phyloP scores from a whole-genome alignment of 345 rosid genomes.

The Brassica incana region DNA sequence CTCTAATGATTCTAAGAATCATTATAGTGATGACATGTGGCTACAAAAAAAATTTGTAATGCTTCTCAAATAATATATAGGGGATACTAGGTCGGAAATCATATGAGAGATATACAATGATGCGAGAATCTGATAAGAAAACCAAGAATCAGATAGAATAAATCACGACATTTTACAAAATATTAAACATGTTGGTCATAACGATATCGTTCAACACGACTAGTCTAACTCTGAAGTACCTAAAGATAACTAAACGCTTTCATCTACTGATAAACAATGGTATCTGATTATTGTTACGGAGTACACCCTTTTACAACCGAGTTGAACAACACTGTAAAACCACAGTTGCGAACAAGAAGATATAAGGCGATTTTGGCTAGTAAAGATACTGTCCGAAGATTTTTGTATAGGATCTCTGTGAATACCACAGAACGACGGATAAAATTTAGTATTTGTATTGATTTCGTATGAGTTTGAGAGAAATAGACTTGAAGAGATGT shows the following conservation, averaged over 20 bases:
- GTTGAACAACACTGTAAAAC: not conserved
- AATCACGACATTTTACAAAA: not conserved
- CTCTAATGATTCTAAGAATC: no score
- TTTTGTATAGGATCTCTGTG: no score
- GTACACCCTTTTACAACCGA: no score
- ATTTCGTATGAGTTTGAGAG: no score
- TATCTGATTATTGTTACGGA: not conserved
- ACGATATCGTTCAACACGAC: not conserved
- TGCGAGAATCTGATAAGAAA: not conserved
- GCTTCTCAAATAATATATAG: no score
- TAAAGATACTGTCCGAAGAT: not conserved
- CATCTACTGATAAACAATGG: not conserved
- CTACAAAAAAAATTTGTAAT: no score
- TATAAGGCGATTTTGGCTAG: not conserved
- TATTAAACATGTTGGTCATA: not conserved
- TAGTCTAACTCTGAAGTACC: not conserved
- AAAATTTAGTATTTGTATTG: no score
- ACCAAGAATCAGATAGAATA: not conserved
- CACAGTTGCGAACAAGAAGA: not conserved
- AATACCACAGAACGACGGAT: no score
- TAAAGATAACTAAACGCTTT: not conserved
- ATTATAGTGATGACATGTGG: no score
- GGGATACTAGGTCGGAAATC: constrained; percentile 19
- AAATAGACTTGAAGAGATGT: no score
- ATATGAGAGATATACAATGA: constrained; percentile 6